Percentiles rank a stretch among this genome's conserved stretches.
Evolutionary conservation across 1,284 basidiomycete genomes (phyloP).

Genomic region (Cutaneotrichosporon sp.): DNA sequence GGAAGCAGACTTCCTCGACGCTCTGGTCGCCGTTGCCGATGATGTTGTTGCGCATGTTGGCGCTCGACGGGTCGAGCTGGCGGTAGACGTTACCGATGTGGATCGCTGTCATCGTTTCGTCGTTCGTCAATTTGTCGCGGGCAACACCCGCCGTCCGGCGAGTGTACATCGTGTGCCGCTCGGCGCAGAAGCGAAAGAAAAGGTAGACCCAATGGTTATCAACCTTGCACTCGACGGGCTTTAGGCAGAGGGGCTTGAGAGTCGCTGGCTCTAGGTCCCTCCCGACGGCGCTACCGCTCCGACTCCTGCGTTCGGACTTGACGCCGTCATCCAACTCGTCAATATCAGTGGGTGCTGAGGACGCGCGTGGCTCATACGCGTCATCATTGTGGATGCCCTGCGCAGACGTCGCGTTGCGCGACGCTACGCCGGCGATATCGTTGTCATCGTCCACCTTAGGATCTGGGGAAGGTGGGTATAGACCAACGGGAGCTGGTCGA

Average conservation of each 20-base stretch:
- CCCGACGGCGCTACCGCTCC: not conserved
- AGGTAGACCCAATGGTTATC: slow-evolving; percentile 34
- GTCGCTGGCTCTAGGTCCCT: slow-evolving; percentile 4
- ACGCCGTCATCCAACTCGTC: too few species aligned
- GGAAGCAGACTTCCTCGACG: slow-evolving; percentile 36
- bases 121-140: slow-evolving; percentile 26
- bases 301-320: too few species aligned
- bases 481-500: not conserved
- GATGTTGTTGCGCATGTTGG: slow-evolving; percentile 20
- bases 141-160: slow-evolving; percentile 25
- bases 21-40: slow-evolving; percentile 33
- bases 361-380: not conserved
- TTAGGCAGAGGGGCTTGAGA: slow-evolving; percentile 24
- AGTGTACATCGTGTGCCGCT: slow-evolving; percentile 35
- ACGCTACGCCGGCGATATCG: too few species aligned
- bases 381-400: not conserved
- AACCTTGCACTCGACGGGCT: slow-evolving; percentile 21
- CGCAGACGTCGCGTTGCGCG: not conserved
- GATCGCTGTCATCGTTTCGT: slow-evolving; percentile 29
- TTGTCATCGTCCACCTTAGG: not conserved
- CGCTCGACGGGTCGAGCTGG: slow-evolving; percentile 30
- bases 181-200: slow-evolving; percentile 42
- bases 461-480: not conserved
- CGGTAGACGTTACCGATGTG: slow-evolving; percentile 37
- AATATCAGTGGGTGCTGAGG: not conserved